Conservation (phyloP, 805 yeast species). For the Nakazawaea laoshanensis region DNA sequence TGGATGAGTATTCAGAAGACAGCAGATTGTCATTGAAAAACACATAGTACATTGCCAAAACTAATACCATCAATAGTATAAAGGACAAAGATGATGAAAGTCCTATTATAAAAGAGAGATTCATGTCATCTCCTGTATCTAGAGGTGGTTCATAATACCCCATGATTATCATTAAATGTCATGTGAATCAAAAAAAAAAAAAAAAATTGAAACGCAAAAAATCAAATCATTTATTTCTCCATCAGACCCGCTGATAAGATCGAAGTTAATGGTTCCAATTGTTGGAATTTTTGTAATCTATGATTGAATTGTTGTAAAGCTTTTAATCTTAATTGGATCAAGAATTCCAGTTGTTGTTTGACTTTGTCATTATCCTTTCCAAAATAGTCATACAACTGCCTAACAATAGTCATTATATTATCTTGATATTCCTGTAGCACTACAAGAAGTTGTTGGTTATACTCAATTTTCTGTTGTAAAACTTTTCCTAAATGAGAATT, state of each 20-base stretch:
- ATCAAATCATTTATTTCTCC: too few species aligned
- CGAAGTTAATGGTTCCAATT: background rate
- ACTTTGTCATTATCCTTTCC: constrained; percentile 1
- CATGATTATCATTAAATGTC: too few species aligned
- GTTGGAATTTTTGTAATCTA: background rate
- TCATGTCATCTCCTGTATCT: constrained; percentile 10
- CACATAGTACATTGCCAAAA: constrained; percentile 17
- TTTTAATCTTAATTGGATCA: background rate
- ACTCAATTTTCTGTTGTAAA: constrained; percentile 6
- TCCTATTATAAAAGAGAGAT: constrained; percentile 12
- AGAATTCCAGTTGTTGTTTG: constrained; percentile 2
- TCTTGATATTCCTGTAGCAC: constrained; percentile 11
- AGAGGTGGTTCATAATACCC: constrained; percentile 6
- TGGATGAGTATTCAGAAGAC: background rate
- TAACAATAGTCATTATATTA: constrained; percentile 6
- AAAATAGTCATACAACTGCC: constrained; percentile 3
- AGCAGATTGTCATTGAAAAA: constrained; percentile 16
- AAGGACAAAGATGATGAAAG: constrained; percentile 19
- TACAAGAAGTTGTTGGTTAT: constrained; percentile 6
- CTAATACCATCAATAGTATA: constrained; percentile 16
- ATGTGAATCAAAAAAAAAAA: too few species aligned
- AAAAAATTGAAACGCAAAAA: too few species aligned
- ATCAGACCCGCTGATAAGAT: background rate
- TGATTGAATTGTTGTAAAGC: constrained; percentile 3
- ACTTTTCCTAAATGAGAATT: constrained; percentile 2